Evolutionary conservation across 495 filamentous ascomycete species (phyloP).

Genomic region (Podospora anserina): DNA sequence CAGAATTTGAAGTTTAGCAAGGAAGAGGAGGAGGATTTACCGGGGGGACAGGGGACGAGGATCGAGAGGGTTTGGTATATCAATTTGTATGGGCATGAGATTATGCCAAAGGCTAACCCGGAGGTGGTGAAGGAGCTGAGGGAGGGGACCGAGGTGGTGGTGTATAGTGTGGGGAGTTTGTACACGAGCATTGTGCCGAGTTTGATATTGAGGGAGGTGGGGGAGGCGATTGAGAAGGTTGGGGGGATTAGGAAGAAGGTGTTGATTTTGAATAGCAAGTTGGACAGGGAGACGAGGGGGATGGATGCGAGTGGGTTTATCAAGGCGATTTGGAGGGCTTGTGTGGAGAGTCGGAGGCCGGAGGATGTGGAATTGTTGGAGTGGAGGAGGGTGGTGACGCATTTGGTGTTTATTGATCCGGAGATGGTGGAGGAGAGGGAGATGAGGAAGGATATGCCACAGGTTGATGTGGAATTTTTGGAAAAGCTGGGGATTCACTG

Average conservation of each 20-base stretch:
- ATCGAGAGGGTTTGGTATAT: slow-evolving; percentile 94
- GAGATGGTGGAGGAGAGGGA: slow-evolving; percentile 52
- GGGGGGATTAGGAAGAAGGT: slow-evolving; percentile 64
- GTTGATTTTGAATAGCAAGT: slow-evolving; percentile 75
- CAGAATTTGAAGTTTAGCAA: slow-evolving; percentile 81
- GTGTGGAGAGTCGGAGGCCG: slow-evolving; percentile 39
- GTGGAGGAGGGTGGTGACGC: slow-evolving; percentile 66
- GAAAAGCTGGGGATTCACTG: slow-evolving; percentile 67
- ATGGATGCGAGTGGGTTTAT: slow-evolving; percentile 78
- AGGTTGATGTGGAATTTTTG: slow-evolving; percentile 64
- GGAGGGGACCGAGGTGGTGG: slow-evolving; percentile 57
- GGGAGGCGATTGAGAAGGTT: slow-evolving; percentile 45
- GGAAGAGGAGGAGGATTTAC: slow-evolving; percentile 58
- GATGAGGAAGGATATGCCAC: slow-evolving; percentile 51
- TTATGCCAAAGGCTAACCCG: slow-evolving; percentile 74
- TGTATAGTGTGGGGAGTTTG: slow-evolving; percentile 88
- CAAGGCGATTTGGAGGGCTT: slow-evolving; percentile 67
- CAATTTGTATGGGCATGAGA: slow-evolving; percentile 91
- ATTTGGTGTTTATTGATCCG: slow-evolving; percentile 66
- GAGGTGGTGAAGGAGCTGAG: slow-evolving; percentile 65
- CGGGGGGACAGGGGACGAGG: slow-evolving; percentile 67
- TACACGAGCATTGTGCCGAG: slow-evolving; percentile 79
- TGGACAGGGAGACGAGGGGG: slow-evolving; percentile 76
- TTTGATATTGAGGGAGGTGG: slow-evolving; percentile 64
- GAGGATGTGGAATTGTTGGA: slow-evolving; percentile 32